phyloP scores from a whole-genome alignment of 1,139 yeast species.

The Geotrichum carabidarum region DNA sequence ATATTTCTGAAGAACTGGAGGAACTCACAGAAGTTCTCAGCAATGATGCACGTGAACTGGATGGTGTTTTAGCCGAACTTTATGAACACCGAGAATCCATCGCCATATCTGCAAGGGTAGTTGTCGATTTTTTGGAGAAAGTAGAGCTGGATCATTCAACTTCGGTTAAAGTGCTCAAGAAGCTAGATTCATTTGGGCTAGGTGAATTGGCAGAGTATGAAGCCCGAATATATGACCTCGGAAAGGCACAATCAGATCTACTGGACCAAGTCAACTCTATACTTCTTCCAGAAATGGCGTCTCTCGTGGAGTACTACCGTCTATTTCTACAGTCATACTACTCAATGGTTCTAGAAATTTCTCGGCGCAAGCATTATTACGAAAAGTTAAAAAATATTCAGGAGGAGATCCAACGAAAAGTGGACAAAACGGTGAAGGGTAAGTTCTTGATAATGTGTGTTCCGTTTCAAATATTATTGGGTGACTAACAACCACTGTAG shows the following conservation, averaged over 20 bases:
- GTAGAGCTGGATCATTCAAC: conserved; percentile 23
- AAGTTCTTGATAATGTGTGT: not conserved
- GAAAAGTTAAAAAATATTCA: conserved; percentile 40
- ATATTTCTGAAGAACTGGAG: conserved; percentile 26
- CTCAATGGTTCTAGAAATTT: conserved; percentile 46
- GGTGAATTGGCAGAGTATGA: conserved; percentile 23
- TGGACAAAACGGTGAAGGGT: conserved; percentile 34
- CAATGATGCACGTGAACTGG: conserved; percentile 41
- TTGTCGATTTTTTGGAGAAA: conserved; percentile 23
- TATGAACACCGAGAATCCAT: conserved; percentile 31
- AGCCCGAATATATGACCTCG: not conserved
- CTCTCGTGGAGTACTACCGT: conserved; percentile 46
- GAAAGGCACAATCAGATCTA: not conserved
- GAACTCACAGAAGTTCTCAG: conserved; percentile 36
- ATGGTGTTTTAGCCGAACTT: conserved; percentile 36
- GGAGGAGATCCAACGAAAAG: conserved; percentile 39
- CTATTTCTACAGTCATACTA: conserved; percentile 48
- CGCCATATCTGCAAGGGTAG: conserved; percentile 25
- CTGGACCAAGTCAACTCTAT: not conserved
- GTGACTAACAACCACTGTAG: not conserved
- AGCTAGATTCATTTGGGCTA: conserved; percentile 29
- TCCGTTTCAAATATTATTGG: not conserved
- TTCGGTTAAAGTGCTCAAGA: conserved; percentile 23
- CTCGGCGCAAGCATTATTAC: conserved; percentile 45
- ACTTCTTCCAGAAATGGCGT: conserved; percentile 29